phyloP scores from a whole-genome alignment of 2,329 filamentous ascomycete species.

The Hypoxylon sp. region DNA sequence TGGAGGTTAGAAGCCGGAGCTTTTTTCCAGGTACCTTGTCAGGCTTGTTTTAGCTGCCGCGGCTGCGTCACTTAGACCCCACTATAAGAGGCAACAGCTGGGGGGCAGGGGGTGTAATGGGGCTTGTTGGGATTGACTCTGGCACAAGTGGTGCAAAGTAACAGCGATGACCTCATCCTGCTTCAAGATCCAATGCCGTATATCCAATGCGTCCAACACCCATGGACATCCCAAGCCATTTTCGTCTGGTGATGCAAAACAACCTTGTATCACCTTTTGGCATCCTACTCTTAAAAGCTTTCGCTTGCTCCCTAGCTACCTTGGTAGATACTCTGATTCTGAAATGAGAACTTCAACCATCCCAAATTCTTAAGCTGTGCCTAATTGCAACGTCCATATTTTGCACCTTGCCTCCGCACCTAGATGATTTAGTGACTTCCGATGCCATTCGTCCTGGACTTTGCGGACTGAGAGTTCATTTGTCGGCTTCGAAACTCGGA shows the following conservation, averaged over 20 bases:
- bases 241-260: constrained; percentile 34
- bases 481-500: neutral
- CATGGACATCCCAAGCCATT: constrained; percentile 8
- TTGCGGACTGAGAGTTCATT: neutral
- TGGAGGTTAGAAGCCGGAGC: constrained; percentile 18
- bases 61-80: constrained; percentile 16
- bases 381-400: neutral
- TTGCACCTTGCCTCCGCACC: neutral
- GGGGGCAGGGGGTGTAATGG: constrained; percentile 18
- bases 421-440: neutral
- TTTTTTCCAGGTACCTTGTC: constrained; percentile 30
- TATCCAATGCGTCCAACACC: constrained; percentile 10
- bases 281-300: constrained; percentile 8
- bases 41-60: constrained; percentile 29
- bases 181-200: constrained; percentile 18
- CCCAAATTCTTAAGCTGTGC: neutral
- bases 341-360: constrained; percentile 6
- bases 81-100: constrained; percentile 22
- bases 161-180: constrained; percentile 36
- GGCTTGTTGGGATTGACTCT: neutral
- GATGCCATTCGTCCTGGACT: neutral
- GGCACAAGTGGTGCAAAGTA: neutral
- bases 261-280: constrained; percentile 23
- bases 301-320: neutral
- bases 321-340: neutral